Percentiles rank a stretch among this genome's conserved stretches.
Conservation (phyloP, 352 stramenopile species). For the Globisporangium cylindrosporum region DNA sequence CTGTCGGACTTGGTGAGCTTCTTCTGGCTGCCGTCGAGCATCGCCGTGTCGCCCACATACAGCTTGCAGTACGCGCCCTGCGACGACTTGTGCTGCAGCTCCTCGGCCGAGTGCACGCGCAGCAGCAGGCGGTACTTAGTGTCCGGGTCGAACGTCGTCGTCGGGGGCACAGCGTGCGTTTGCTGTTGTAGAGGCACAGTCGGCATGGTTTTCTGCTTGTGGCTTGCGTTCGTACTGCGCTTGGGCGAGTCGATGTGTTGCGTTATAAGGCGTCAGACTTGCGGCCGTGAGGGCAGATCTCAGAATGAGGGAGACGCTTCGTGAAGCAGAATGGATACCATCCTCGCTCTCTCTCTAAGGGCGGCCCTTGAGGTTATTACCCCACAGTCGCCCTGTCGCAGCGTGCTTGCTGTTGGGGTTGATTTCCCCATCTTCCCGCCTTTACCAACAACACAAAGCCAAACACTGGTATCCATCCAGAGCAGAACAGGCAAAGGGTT, state of each 20-base stretch:
- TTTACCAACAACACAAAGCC: neutral
- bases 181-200: neutral
- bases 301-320: conserved; percentile 3
- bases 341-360: neutral
- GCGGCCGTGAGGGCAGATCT: conserved; percentile 8
- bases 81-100: conserved; percentile 34
- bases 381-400: neutral
- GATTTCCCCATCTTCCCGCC: too few relatives aligned
- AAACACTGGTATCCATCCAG: too few relatives aligned
- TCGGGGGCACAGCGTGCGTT: neutral
- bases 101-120: conserved; percentile 60
- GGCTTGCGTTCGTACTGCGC: neutral
- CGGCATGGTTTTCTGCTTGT: neutral
- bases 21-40: conserved; percentile 33
- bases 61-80: conserved; percentile 66
- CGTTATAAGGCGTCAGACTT: neutral
- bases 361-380: neutral
- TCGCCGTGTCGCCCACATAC: conserved; percentile 54
- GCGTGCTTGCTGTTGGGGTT: neutral
- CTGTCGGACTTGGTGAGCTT: conserved; percentile 15
- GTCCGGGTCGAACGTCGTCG: conserved; percentile 17
- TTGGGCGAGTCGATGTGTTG: neutral
- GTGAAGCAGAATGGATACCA: neutral
- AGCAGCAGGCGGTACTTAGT: conserved; percentile 45
- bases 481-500: too few relatives aligned